Evolutionary conservation across 306 rosid genomes (phyloP), one percentile per base, ranked within the genome.

Genomic region (Myrica gale): DNA sequence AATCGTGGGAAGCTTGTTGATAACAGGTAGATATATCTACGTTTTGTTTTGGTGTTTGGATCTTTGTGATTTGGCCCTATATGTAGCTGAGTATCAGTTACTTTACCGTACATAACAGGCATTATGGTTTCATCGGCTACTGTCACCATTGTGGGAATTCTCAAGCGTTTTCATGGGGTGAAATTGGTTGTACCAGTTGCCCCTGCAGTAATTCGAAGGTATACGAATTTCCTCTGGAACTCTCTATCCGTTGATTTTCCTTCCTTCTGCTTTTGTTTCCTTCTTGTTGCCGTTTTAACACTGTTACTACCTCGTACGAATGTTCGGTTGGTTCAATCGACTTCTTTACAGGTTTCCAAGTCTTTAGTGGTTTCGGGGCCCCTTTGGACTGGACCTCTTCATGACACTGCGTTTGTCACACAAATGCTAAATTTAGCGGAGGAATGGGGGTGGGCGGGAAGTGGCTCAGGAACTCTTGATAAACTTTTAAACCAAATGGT

Each of bases 361-460:
- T 88, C 96, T 12, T 78, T 89, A 1, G 82, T 84, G 80, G 93
- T 95, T 76, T 95, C 93, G 7, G 99, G 97, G 67, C 99, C 98
- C 65, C 98, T 95, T 68, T 95, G 98, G 98, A 90, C 96, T 9
- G 98, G 98, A 23, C 93, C 97, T 77, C 93, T 95, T 62, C 99
- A 95, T 48, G 81, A 88, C 67, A 82, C 89, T 17, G 80, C 88
- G 20, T 89, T 79, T 82, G 84, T 89, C 16, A 80, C 71, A 77
- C 96, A 90, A 50, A 89, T 95, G 97, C 81, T 88, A 71, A 68
- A 83, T 69, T 81, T 92, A 70, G 99, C 97, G 37, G 82, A 84
- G 85, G 86, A 88, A 68, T 86, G 94, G 99, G 92, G 85, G 78
- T 95, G 97, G 97, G 81, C 87, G 53, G 87, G 86, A 19, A 79